A percentile compares a stretch with the other conserved stretches of the same genome.
phyloP scores from a whole-genome alignment of 129 eudicot genomes.

The Flaveria trinervia region DNA sequence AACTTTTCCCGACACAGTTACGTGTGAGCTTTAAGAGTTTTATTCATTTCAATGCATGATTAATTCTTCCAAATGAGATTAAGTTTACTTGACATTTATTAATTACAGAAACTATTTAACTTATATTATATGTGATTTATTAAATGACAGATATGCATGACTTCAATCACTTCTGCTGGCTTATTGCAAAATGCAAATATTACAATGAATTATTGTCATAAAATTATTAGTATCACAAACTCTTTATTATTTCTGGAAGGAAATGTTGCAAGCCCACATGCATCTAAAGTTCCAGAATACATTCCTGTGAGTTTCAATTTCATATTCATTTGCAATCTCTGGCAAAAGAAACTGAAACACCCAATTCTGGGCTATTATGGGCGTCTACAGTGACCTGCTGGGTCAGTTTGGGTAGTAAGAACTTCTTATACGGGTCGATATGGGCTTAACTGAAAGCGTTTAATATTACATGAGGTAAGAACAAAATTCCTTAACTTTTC shows the following conservation, averaged over 20 bases:
- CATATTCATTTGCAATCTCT: background rate
- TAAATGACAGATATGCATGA: background rate
- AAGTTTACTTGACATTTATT: too few species aligned
- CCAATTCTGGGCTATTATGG: background rate
- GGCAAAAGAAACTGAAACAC: background rate
- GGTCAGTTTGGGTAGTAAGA: background rate
- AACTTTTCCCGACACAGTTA: too few species aligned
- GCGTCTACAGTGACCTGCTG: background rate
- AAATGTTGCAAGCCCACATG: background rate
- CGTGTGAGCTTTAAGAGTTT: too few species aligned
- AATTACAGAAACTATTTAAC: background rate
- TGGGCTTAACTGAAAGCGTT: background rate
- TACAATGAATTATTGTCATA: background rate
- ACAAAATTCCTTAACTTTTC: slow-evolving; percentile 1
- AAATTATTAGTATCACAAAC: background rate
- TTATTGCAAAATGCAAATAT: background rate
- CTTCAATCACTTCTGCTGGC: background rate
- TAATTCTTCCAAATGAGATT: too few species aligned
- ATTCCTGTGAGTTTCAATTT: background rate
- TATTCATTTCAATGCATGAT: too few species aligned
- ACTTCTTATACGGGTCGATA: background rate
- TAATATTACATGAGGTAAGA: background rate
- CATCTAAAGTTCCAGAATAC: background rate
- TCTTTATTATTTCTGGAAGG: background rate
- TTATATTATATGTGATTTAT: background rate